These are phyloP conservation scores for Thermoascus crustaceus DNA, from an alignment of 2,329 filamentous ascomycete species.

Conservation along the genomic window DNA sequence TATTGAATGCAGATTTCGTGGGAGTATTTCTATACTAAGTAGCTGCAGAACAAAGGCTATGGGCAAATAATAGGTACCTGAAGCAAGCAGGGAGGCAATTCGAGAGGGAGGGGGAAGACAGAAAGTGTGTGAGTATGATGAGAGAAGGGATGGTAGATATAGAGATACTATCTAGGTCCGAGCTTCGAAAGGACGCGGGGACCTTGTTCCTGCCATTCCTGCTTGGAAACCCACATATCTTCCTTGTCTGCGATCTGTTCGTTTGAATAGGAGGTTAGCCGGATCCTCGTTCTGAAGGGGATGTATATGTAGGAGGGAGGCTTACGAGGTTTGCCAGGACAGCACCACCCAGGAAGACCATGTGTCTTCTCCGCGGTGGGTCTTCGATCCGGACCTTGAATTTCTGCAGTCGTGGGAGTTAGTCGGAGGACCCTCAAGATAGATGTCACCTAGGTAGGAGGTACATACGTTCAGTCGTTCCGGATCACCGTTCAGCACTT, in stretches of 20 bases:
- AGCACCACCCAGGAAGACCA: conserved; percentile 98
- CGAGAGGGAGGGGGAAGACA: background rate
- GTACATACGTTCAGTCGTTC: conserved; percentile 65
- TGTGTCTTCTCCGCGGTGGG: conserved; percentile 87
- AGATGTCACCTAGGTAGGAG: background rate
- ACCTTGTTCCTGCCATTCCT: conserved; percentile 95
- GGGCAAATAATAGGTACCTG: too few relatives aligned
- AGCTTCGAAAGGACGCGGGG: conserved; percentile 79
- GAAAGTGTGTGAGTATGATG: background rate
- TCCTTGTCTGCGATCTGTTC: conserved; percentile 88
- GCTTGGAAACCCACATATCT: conserved; percentile 96
- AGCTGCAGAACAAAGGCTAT: too few relatives aligned
- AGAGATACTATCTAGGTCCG: conserved; percentile 61
- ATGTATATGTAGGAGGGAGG: conserved; percentile 14
- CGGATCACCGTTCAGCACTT: conserved; percentile 81
- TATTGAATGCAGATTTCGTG: too few relatives aligned
- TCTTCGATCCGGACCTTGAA: conserved; percentile 99
- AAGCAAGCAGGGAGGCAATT: too few relatives aligned
- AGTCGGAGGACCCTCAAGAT: background rate
- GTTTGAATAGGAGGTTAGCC: conserved; percentile 9
- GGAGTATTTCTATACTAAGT: too few relatives aligned
- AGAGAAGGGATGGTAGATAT: conserved; percentile 8
- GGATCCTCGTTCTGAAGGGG: background rate
- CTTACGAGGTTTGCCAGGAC: conserved; percentile 85
- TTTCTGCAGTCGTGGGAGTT: conserved; percentile 49